phyloP scores from a whole-genome alignment of 352 stramenopile genomes.

The Pythium rhizo-oryzae region DNA sequence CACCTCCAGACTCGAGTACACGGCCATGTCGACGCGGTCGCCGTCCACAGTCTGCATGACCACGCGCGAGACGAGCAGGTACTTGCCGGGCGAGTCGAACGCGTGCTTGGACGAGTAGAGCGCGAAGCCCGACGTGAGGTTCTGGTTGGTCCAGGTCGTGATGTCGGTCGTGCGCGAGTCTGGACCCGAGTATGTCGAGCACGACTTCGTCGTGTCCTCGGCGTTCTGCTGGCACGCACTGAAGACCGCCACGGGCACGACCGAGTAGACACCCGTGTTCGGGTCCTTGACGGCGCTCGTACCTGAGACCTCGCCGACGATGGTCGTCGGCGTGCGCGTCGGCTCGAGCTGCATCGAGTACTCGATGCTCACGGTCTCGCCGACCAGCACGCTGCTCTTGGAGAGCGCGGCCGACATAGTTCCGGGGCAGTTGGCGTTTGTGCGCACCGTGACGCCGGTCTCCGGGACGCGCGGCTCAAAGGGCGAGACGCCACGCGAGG shows the following conservation, averaged over 20 bases:
- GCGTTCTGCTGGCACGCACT: slow-evolving; percentile 62
- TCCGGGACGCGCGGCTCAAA: slow-evolving; percentile 61
- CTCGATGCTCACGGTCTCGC: slow-evolving; percentile 55
- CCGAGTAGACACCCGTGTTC: slow-evolving; percentile 52
- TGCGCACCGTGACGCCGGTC: slow-evolving; percentile 54
- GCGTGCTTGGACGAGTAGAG: slow-evolving; percentile 60
- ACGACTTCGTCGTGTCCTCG: slow-evolving; percentile 42
- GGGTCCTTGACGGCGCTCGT: slow-evolving; percentile 57
- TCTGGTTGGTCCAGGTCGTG: slow-evolving; percentile 49
- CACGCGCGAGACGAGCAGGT: slow-evolving; percentile 71
- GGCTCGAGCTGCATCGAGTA: slow-evolving; percentile 70
- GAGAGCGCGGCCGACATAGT: slow-evolving; percentile 65
- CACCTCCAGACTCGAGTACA: slow-evolving; percentile 74
- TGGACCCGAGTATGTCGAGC: slow-evolving; percentile 65
- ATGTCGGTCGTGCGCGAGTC: slow-evolving; percentile 66
- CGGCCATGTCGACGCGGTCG: slow-evolving; percentile 77
- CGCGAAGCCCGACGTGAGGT: slow-evolving; percentile 59
- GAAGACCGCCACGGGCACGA: slow-evolving; percentile 75
- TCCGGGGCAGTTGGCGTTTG: slow-evolving; percentile 66
- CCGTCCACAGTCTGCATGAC: slow-evolving; percentile 75
- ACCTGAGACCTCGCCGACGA: slow-evolving; percentile 71
- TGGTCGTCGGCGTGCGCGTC: slow-evolving; percentile 47
- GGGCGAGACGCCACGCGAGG: slow-evolving; percentile 48
- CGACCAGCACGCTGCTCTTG: slow-evolving; percentile 45
- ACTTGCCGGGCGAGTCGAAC: slow-evolving; percentile 59